Evolutionary conservation across 2,329 filamentous ascomycete genomes (phyloP).

Genomic region (Alternaria ventricosa): DNA sequence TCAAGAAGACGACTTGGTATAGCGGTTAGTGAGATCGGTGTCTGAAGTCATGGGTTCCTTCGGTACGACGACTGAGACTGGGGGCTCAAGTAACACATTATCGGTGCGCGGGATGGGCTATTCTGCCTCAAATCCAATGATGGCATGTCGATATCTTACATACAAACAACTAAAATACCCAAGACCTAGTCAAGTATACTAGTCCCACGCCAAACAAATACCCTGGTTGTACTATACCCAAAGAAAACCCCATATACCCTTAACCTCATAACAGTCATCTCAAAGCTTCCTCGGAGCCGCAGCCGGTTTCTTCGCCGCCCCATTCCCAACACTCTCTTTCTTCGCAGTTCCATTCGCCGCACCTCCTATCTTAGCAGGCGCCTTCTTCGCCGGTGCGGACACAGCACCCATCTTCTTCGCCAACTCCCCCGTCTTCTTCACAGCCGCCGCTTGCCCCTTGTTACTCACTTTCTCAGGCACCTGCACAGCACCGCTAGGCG

Average conservation of each 20-base stretch:
- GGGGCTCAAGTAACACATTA: neutral
- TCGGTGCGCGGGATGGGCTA: neutral
- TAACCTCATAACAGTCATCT: neutral
- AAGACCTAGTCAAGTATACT: neutral
- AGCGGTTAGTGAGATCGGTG: neutral
- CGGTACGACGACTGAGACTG: neutral
- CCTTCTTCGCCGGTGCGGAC: neutral
- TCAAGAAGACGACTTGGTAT: conserved; percentile 26
- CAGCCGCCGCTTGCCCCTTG: neutral
- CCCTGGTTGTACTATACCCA: neutral
- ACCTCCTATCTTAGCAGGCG: neutral
- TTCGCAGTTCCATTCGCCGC: neutral
- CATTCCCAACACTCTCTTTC: neutral
- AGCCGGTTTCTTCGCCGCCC: conserved; percentile 8
- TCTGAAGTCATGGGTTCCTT: neutral
- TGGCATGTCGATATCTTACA: neutral
- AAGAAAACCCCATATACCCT: neutral
- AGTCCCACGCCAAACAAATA: neutral
- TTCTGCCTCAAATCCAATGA: neutral
- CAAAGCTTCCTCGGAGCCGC: conserved; percentile 9
- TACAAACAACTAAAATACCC: neutral
- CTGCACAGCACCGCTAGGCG: conserved; percentile 31
- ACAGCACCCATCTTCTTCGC: neutral
- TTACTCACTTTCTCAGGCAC: conserved; percentile 22
- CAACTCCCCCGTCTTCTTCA: conserved; percentile 3